A percentile compares a stretch with the other conserved stretches of the same genome.
phyloP scores from a whole-genome alignment of 202 grass and related monocot genomes.

The Eragrostis tef region DNA sequence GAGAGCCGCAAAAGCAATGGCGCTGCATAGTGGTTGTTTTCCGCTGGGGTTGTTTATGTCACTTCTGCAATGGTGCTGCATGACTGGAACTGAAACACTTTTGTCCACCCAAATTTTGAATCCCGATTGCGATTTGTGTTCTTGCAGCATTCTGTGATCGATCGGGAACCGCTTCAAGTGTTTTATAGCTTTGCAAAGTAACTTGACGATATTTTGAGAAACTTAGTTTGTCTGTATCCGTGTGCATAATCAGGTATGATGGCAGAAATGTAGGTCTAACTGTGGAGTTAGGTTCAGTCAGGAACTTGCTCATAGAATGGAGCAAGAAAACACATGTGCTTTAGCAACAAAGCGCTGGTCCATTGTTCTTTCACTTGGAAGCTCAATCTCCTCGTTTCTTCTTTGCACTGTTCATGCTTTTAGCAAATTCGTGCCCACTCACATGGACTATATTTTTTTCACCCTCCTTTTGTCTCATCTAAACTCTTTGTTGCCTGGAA shows the following conservation, averaged over 20 bases:
- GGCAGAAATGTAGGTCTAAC: neutral
- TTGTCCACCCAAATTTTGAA: neutral
- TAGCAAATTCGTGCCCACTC: neutral
- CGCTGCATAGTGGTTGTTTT: neutral
- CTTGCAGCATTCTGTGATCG: neutral
- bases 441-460: neutral
- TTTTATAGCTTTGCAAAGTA: neutral
- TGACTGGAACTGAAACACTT: neutral
- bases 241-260: neutral
- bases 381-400: neutral
- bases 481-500: constrained; percentile 34
- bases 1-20: neutral
- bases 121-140: neutral
- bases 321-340: neutral
- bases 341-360: neutral
- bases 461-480: constrained; percentile 1
- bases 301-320: neutral
- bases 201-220: neutral
- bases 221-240: neutral
- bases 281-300: neutral
- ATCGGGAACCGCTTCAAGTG: neutral
- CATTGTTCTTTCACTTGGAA: neutral
- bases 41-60: neutral
- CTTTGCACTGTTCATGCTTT: neutral
- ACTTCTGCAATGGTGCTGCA: neutral